Conservation (phyloP, 2,329 filamentous ascomycete species). For the Colletotrichum sublineola region DNA sequence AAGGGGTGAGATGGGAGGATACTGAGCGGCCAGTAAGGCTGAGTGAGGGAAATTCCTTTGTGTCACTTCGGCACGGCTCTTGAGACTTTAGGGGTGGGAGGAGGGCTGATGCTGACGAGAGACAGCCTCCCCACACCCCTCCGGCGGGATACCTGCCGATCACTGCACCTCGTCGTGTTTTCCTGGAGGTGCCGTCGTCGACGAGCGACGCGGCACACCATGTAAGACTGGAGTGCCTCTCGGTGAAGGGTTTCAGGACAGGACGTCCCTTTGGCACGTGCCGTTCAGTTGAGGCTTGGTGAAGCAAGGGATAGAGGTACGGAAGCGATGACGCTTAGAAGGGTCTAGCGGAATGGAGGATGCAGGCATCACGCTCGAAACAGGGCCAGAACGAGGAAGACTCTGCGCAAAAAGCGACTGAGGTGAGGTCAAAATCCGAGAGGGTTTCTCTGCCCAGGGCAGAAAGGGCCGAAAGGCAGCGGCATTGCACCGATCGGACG, state of each 20-base stretch:
- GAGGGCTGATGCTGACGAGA: background rate
- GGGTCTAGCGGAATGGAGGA: background rate
- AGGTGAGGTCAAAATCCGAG: background rate
- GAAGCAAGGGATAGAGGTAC: background rate
- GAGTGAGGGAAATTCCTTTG: background rate
- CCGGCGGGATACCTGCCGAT: background rate
- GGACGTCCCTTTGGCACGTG: background rate
- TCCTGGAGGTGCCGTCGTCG: background rate
- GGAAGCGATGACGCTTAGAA: background rate
- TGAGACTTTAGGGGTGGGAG: background rate
- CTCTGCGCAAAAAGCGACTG: background rate
- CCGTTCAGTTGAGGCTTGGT: background rate
- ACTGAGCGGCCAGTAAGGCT: conserved; percentile 5
- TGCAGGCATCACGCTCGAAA: background rate
- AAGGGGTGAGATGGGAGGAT: background rate
- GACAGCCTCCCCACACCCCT: background rate
- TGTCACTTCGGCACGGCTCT: background rate
- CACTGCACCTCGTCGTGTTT: background rate
- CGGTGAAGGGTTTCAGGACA: background rate
- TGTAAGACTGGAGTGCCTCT: background rate
- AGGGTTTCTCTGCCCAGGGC: background rate
- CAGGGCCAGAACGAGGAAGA: background rate
- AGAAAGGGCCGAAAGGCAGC: background rate
- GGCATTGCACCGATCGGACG: background rate
- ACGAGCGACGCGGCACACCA: background rate